These are phyloP conservation scores for Syzygium syzygioides DNA, from an alignment of 441 rosid species.

Conservation along the genomic window DNA sequence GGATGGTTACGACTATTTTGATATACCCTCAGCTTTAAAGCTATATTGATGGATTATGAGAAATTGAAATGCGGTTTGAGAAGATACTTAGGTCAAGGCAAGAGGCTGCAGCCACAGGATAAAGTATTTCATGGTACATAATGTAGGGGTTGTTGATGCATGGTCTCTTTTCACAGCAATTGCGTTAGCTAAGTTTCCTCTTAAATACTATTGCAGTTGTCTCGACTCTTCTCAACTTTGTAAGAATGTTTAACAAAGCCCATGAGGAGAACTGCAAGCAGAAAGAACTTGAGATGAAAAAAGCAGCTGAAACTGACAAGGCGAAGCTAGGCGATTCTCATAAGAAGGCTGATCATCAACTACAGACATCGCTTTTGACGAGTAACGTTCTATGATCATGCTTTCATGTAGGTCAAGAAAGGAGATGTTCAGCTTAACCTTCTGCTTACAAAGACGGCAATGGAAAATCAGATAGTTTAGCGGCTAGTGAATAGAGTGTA, in stretches of 20 bases:
- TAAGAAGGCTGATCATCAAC: slow-evolving; percentile 24
- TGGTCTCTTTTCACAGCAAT: neutral
- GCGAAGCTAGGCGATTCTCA: slow-evolving; percentile 27
- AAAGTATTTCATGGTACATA: neutral
- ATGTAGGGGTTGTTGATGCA: neutral
- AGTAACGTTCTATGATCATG: slow-evolving; percentile 18
- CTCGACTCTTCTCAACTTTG: slow-evolving; percentile 70
- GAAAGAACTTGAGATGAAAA: slow-evolving; percentile 61
- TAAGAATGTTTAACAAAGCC: slow-evolving; percentile 70
- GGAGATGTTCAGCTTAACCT: neutral
- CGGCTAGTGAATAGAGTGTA: neutral
- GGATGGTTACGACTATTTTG: neutral
- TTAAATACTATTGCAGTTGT: slow-evolving; percentile 42
- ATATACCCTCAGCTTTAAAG: neutral
- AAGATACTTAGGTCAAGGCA: neutral
- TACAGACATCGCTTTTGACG: slow-evolving; percentile 10
- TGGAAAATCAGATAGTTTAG: neutral
- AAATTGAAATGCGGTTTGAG: neutral
- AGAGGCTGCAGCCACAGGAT: neutral
- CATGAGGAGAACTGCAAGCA: slow-evolving; percentile 77
- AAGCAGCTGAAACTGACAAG: slow-evolving; percentile 41
- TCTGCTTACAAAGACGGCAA: neutral
- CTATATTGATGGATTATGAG: neutral
- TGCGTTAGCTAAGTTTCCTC: neutral
- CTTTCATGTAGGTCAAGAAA: neutral